Evolutionary conservation across 1,139 yeast species (phyloP), one percentile per base, ranked within the genome.

Genomic region (Candida sojae): DNA sequence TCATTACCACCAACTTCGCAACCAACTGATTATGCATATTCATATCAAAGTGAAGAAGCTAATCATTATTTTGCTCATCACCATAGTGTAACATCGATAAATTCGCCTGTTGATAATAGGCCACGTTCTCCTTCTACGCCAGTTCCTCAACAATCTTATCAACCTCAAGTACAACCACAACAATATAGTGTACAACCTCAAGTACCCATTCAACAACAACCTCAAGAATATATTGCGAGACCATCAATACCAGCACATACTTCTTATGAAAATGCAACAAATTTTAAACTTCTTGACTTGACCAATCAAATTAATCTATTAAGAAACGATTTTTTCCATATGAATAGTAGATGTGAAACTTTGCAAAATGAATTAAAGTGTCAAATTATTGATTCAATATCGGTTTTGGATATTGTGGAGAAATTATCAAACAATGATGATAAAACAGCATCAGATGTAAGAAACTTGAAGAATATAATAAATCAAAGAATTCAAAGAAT

Each of bases 301-400:
- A 64, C 67, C 21, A 71, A 70, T 50, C 68, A 67, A 46, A 59
- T 71, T 42, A 67, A 64, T 42, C 62, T 64, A 2, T 57, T 77
- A 49, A 65, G 70, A 48, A 46, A 48, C 21, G 56, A 54, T 67
- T 66, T 49, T 78, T 73, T 42, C 67, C 73, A 56, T 63, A 68
- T 21, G 60, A 67, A 41, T 58, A 79, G 39, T 70, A 68, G 75
- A 43, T 77, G 77, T 52, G 84, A 80, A 32, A 56, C 69, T 8
- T 70, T 80, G 5, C 64, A 67, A 31, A 77, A 71, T 7, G 84
- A 80, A 38, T 57, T 79, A 48, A 70, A 74, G 39, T 68, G 69
- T 44, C 71, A 75, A n/a, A 79, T 78, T 53, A 56, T 69, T 45
- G 86, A 82, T 55, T 68, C 80, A 61, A 73, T 82, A 1, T 71